Evolutionary conservation across 1,139 yeast genomes (phyloP).

Genomic region (Nakaseomyces sp.): DNA sequence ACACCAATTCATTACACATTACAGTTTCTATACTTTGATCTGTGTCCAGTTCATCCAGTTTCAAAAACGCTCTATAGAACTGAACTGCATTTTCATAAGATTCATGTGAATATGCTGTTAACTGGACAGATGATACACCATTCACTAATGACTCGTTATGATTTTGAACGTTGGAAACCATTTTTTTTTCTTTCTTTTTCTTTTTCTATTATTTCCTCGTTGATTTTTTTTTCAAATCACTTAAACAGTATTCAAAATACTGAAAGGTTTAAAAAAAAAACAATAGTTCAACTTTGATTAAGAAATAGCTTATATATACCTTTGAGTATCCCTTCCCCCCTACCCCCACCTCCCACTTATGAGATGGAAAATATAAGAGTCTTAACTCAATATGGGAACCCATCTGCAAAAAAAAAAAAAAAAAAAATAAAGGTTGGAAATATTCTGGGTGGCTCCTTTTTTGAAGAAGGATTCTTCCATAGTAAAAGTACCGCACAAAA

Average conservation of each 20-base stretch:
- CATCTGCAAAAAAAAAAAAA: no score
- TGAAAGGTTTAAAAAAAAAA: no score
- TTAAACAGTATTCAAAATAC: no score
- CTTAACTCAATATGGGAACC: no score
- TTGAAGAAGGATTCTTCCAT: no score
- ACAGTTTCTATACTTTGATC: constrained; percentile 1
- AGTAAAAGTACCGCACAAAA: not conserved
- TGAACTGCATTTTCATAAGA: constrained; percentile 21
- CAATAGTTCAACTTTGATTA: no score
- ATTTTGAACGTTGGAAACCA: not conserved
- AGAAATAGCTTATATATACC: no score
- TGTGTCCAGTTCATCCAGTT: constrained; percentile 3
- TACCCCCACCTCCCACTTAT: no score
- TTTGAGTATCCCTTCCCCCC: no score
- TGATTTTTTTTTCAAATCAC: no score
- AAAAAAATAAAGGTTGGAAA: not conserved
- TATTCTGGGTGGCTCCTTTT: no score
- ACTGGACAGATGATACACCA: constrained; percentile 28
- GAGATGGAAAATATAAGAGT: no score
- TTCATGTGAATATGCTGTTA: constrained; percentile 26
- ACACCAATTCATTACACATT: constrained; percentile 18
- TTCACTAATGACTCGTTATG: constrained; percentile 23
- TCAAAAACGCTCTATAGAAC: constrained; percentile 22
- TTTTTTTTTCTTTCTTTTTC: not conserved
- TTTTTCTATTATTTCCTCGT: not conserved